Percentiles rank a stretch among this genome's conserved stretches.
phyloP scores from a whole-genome alignment of 1,284 basidiomycete genomes.

The Ceratobasidium sp. region DNA sequence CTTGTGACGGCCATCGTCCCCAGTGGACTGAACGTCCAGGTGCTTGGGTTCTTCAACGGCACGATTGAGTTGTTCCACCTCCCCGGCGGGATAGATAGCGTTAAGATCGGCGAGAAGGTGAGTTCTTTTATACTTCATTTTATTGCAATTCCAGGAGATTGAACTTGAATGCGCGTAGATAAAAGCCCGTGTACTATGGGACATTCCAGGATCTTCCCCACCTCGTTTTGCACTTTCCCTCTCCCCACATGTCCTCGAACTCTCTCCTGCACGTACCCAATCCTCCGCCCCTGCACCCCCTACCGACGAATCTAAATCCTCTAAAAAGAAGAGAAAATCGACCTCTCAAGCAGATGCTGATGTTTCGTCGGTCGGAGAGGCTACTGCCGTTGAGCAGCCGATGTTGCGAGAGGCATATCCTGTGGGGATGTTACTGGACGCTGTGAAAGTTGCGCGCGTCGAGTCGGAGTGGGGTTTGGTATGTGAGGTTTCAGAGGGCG shows the following conservation, averaged over 20 bases:
- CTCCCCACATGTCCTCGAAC: constrained; percentile 72
- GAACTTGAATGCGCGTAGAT: constrained; percentile 56
- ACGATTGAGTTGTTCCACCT: constrained; percentile 90
- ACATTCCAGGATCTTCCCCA: constrained; percentile 73
- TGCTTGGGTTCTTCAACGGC: constrained; percentile 94
- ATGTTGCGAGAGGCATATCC: constrained; percentile 69
- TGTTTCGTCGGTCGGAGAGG: too few species aligned
- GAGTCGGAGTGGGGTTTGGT: constrained; percentile 86
- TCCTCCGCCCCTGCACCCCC: neutral
- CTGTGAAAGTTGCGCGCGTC: constrained; percentile 76
- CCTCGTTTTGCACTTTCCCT: constrained; percentile 85
- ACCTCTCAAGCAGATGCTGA: constrained; percentile 25
- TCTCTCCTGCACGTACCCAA: constrained; percentile 55
- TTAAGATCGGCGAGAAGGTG: constrained; percentile 85
- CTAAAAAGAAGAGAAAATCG: constrained; percentile 24
- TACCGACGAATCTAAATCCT: constrained; percentile 23
- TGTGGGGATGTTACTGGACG: constrained; percentile 76
- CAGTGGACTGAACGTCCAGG: constrained; percentile 86
- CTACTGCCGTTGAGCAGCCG: too few species aligned
- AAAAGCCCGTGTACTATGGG: constrained; percentile 88
- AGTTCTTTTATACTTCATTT: constrained; percentile 39
- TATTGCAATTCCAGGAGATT: neutral
- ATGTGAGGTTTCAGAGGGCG: constrained; percentile 69
- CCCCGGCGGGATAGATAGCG: constrained; percentile 56
- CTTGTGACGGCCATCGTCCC: constrained; percentile 85